Evolutionary conservation across 2,329 filamentous ascomycete species (phyloP).

Genomic region (Cladosporium sp.): DNA sequence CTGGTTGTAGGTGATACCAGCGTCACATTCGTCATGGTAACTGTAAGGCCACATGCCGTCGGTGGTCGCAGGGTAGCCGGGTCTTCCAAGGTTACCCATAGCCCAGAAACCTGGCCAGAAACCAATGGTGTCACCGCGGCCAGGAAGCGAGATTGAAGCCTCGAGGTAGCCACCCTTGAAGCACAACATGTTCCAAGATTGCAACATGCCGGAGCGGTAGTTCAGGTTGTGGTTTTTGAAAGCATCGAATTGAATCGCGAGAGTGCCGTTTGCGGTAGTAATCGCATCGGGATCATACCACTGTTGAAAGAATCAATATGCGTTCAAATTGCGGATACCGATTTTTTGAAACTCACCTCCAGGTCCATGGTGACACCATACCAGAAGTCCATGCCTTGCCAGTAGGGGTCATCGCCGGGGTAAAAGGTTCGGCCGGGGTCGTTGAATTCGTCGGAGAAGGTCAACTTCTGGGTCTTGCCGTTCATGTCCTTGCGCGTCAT

Average conservation of each 20-base stretch:
- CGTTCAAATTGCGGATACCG: background rate
- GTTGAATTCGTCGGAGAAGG: conserved; percentile 55
- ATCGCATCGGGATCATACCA: conserved; percentile 49
- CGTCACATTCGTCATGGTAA: conserved; percentile 43
- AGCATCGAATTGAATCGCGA: conserved; percentile 42
- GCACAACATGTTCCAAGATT: conserved; percentile 50
- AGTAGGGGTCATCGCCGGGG: conserved; percentile 52
- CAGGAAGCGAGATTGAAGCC: conserved; percentile 47
- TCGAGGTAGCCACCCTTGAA: conserved; percentile 51
- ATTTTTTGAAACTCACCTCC: conserved; percentile 22
- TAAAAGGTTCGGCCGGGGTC: conserved; percentile 49
- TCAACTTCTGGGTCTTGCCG: conserved; percentile 42
- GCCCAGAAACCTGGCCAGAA: conserved; percentile 51
- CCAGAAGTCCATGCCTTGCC: conserved; percentile 48
- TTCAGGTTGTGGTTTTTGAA: conserved; percentile 42
- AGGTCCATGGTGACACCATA: conserved; percentile 48
- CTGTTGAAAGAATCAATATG: conserved; percentile 3
- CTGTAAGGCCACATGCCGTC: conserved; percentile 52
- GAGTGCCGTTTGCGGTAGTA: conserved; percentile 42
- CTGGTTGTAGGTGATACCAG: conserved; percentile 46
- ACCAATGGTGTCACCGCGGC: conserved; percentile 43
- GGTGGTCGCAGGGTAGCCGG: conserved; percentile 47
- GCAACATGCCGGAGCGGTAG: conserved; percentile 47
- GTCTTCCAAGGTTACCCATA: conserved; percentile 49
- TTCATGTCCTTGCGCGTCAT: conserved; percentile 42